phyloP scores from a whole-genome alignment of 768 basidiomycete species.

The Mycena vulgaris region DNA sequence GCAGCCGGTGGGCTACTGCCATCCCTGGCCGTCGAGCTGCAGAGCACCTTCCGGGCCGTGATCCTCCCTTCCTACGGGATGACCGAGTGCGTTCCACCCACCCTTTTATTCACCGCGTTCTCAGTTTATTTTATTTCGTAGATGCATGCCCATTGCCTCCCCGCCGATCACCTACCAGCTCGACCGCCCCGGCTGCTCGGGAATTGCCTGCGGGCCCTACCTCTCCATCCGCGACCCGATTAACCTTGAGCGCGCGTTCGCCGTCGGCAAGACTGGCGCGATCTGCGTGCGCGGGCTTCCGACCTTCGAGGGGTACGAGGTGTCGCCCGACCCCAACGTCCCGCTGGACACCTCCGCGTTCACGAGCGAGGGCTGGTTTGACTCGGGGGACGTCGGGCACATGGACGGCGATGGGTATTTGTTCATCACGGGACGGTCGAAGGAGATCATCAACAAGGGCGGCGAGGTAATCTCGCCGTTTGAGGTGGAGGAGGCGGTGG shows the following conservation, averaged over 20 bases:
- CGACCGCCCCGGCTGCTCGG: constrained; percentile 64
- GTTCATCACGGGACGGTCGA: constrained; percentile 71
- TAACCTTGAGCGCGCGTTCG: constrained; percentile 54
- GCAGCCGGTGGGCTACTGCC: constrained; percentile 70
- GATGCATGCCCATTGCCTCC: constrained; percentile 68
- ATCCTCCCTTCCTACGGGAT: constrained; percentile 74
- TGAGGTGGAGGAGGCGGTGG: constrained; percentile 71
- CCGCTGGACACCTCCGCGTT: constrained; percentile 65
- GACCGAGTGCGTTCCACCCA: constrained; percentile 56
- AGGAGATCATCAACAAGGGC: constrained; percentile 73
- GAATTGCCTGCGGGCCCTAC: constrained; percentile 63
- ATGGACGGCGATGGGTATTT: constrained; percentile 65
- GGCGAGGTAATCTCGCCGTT: constrained; percentile 75
- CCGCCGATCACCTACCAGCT: constrained; percentile 59
- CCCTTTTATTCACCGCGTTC: background rate
- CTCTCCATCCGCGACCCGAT: constrained; percentile 59
- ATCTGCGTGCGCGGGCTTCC: constrained; percentile 70
- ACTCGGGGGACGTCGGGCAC: constrained; percentile 65
- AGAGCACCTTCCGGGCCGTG: constrained; percentile 64
- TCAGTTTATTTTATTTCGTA: constrained; percentile 16
- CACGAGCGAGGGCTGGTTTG: constrained; percentile 68
- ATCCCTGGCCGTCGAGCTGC: constrained; percentile 63
- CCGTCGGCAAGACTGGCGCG: constrained; percentile 59
- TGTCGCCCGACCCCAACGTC: constrained; percentile 51
- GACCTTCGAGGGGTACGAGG: constrained; percentile 67